Base-by-base conservation (phyloP, 2,329 filamentous ascomycete genomes). In the Pseudodiploospora longispora region DNA sequence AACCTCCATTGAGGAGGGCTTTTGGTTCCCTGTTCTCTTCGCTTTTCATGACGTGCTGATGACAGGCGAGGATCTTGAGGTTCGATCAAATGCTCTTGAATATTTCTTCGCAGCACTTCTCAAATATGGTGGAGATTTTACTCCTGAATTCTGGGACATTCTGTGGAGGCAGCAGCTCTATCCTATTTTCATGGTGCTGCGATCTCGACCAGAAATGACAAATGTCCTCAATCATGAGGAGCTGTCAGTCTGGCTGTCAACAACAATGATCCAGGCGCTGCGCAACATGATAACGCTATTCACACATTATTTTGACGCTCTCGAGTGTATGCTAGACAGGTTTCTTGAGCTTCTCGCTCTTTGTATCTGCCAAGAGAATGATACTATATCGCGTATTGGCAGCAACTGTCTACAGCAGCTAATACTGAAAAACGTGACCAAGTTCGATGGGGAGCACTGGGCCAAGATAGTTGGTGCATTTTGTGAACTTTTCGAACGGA, bases 21-120 rank as follows among this genome's bases (percentile, higher is more conserved):
- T 90, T 65, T 99, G 93, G 93, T 98, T 98, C 64, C 93, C 93
- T 0, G 87, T 98, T 5, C 72, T 99, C 30, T 97, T 98, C 60
- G 91, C 94, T 3, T 98, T 98, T 72, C 93, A 99, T 61, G 93
- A 98, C 62, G 90, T 98, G 27, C 71, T 99, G 39, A 99, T 99
- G 93, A 98, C 93, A 2, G 93, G 94, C 3, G 94, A 98, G 64
- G 93, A 99, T 61, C 75, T 99, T 12, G 93, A 99, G 66, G 93
- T 97, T 35, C 84, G 93, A 47, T 96, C 80, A 2, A 82, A 80
- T 65, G 93, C 94, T 3, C 74, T 98, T 35, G 95, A 90, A 55
- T 98, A 97, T 64, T 88, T 98, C 49, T 99, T 99, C 56, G 91
- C 97, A 47, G 89, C 89, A 0, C 74, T 99, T 6, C 83, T 95